These are phyloP conservation scores for Sanguinoderma infundibulare DNA, from an alignment of 1,284 basidiomycete genomes.

Conservation along the genomic window DNA sequence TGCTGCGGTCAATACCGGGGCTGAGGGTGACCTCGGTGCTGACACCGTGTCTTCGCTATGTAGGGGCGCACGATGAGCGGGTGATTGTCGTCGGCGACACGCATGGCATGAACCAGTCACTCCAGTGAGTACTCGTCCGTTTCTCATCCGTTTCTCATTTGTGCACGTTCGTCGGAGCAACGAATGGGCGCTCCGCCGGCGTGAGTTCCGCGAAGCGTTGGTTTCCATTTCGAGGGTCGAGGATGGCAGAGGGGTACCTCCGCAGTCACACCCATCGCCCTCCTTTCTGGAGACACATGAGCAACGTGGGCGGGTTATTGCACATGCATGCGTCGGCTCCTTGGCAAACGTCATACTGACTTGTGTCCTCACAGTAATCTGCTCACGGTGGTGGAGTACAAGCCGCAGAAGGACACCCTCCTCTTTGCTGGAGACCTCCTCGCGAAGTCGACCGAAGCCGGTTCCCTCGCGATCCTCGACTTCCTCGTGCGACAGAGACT, in stretches of 20 bases:
- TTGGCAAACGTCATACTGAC: conserved; percentile 6
- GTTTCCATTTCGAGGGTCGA: background rate
- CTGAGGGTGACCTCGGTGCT: background rate
- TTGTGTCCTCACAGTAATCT: conserved; percentile 51
- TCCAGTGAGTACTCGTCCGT: conserved; percentile 62
- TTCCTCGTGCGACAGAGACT: conserved; percentile 55
- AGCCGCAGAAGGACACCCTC: conserved; percentile 64
- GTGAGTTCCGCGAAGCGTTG: conserved; percentile 7
- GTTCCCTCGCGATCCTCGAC: conserved; percentile 66
- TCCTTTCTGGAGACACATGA: background rate
- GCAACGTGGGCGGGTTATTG: background rate
- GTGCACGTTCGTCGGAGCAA: conserved; percentile 10
- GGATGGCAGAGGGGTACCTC: background rate
- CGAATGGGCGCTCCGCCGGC: conserved; percentile 4
- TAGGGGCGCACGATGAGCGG: conserved; percentile 57
- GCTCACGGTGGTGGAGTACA: conserved; percentile 63
- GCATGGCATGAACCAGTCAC: conserved; percentile 75
- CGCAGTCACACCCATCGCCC: conserved; percentile 4
- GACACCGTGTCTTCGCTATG: background rate
- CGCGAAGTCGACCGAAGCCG: conserved; percentile 64
- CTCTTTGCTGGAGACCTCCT: conserved; percentile 85
- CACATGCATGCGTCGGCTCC: background rate
- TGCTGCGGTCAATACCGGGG: too few species aligned
- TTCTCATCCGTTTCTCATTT: background rate
- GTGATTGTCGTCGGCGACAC: conserved; percentile 83